Evolutionary conservation across 2,329 filamentous ascomycete species (phyloP).

Genomic region (Colletotrichum eremochloae): DNA sequence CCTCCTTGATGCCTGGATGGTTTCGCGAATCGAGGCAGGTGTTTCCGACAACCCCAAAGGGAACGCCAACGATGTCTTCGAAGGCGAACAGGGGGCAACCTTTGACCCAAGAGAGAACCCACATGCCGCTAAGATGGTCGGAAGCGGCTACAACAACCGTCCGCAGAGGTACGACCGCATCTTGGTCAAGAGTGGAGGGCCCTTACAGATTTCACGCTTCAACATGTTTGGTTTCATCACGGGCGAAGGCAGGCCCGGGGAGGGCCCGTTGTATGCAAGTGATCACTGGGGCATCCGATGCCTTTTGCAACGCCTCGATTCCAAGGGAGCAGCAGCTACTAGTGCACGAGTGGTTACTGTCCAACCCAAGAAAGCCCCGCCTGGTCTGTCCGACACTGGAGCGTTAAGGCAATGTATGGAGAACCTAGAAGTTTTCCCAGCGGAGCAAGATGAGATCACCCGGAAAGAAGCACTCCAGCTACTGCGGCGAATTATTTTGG

Average conservation of each 20-base stretch:
- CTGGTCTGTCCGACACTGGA: slow-evolving; percentile 49
- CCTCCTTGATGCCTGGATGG: slow-evolving; percentile 66
- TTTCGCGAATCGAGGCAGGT: slow-evolving; percentile 58
- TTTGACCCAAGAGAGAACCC: slow-evolving; percentile 71
- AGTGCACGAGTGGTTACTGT: slow-evolving; percentile 50
- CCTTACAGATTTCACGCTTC: slow-evolving; percentile 60
- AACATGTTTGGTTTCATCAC: slow-evolving; percentile 68
- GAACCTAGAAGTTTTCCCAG: slow-evolving; percentile 60
- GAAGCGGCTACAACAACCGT: slow-evolving; percentile 62
- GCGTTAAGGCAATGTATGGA: slow-evolving; percentile 56
- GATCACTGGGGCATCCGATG: slow-evolving; percentile 72
- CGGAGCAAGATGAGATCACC: slow-evolving; percentile 55
- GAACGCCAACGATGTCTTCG: slow-evolving; percentile 55
- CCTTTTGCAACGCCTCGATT: slow-evolving; percentile 48
- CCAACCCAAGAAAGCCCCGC: slow-evolving; percentile 48
- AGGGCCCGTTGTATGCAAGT: slow-evolving; percentile 55
- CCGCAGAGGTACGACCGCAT: slow-evolving; percentile 78
- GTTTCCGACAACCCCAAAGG: slow-evolving; percentile 52
- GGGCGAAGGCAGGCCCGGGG: slow-evolving; percentile 38
- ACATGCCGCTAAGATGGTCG: slow-evolving; percentile 65
- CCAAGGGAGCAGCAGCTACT: neutral
- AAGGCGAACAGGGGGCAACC: slow-evolving; percentile 75
- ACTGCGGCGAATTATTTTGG: slow-evolving; percentile 58
- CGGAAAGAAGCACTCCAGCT: slow-evolving; percentile 61
- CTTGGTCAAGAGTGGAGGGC: slow-evolving; percentile 60